Evolutionary conservation across 148 eudicot genomes (phyloP), one percentile per base, ranked within the genome.

Genomic region (Rhododendron williamsianum): DNA sequence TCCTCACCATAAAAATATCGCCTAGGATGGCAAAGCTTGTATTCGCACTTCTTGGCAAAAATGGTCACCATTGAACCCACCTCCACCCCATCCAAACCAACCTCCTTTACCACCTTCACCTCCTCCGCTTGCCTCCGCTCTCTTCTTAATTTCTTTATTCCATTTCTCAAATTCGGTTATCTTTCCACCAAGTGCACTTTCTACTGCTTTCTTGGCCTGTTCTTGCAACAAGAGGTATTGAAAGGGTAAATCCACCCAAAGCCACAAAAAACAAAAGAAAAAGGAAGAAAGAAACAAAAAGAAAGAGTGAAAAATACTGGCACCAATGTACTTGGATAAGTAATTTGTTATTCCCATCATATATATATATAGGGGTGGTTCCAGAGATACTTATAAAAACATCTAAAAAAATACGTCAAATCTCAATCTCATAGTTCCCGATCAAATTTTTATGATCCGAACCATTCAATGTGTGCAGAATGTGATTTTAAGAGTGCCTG

Each of bases 21-120:
- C 92, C 94, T 35, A 96, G 81, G 33, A 96, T 33, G 58, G 98
- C 88, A 69, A 94, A 94, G 81, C 92, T 82, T 63, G 90, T 86
- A 85, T 91, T 94, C 73, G 98, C 41, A 96, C 93, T 91, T 94
- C 98, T 84, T 91, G 93, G 98, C 99, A 96, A 86, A 92, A 96
- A 89, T 91, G 89, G 56, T 93, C 98, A 58, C 85, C 98, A 82
- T 89, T 73, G 58, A 87, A 90, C 85, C 95, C 89, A 73, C 94
- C 96, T 85, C 97, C 86, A 63, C 93, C 87, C 96, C 98, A 91
- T 78, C 94, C 82, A 84, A 92, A 92, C 95, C 99, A 93, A 76
- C 99, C 95, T 82, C 98, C 93, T 45, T 95, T 93, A 60, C 99
- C 95, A 15, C 27, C 27, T 27, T 27, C 88, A 83, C 91, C 97